Conservation (phyloP, 768 basidiomycete genomes). For the Kwoniella mangroviensis region DNA sequence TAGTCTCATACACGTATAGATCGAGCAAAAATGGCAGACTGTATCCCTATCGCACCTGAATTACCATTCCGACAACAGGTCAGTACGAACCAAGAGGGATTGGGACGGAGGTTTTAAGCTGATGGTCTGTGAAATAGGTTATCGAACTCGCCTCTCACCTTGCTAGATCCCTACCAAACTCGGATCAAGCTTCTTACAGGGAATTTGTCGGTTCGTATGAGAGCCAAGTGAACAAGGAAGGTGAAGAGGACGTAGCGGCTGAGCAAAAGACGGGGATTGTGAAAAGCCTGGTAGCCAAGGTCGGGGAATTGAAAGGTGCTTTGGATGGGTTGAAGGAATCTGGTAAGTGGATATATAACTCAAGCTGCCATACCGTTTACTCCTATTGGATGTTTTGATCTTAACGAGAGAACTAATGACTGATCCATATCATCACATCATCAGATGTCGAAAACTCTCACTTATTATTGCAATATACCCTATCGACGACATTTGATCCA, state of each 20-base stretch:
- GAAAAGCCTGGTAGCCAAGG: constrained; percentile 42
- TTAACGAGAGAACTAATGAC: too few species aligned
- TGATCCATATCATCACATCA: too few species aligned
- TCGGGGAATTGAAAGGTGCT: constrained; percentile 47
- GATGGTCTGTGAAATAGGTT: constrained; percentile 27
- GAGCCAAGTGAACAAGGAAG: constrained; percentile 27
- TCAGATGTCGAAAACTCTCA: constrained; percentile 53
- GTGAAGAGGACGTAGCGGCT: constrained; percentile 33
- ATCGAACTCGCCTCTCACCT: constrained; percentile 51
- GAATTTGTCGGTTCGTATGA: constrained; percentile 48
- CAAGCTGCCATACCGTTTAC: not conserved
- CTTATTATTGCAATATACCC: constrained; percentile 46
- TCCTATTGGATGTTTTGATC: not conserved
- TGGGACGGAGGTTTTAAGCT: not conserved
- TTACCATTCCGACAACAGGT: constrained; percentile 52
- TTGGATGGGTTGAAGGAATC: constrained; percentile 50
- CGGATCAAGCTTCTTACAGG: constrained; percentile 38
- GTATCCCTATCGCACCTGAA: constrained; percentile 53
- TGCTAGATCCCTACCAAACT: constrained; percentile 44
- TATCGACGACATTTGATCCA: constrained; percentile 38
- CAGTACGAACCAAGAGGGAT: not conserved
- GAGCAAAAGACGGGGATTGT: constrained; percentile 46
- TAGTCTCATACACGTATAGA: constrained; percentile 1
- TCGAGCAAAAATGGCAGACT: constrained; percentile 50
- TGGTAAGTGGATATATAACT: constrained; percentile 36